These are phyloP conservation scores for Sugiyamaella grinbergsii DNA, from an alignment of 1,139 yeast genomes.

Conservation along the genomic window DNA sequence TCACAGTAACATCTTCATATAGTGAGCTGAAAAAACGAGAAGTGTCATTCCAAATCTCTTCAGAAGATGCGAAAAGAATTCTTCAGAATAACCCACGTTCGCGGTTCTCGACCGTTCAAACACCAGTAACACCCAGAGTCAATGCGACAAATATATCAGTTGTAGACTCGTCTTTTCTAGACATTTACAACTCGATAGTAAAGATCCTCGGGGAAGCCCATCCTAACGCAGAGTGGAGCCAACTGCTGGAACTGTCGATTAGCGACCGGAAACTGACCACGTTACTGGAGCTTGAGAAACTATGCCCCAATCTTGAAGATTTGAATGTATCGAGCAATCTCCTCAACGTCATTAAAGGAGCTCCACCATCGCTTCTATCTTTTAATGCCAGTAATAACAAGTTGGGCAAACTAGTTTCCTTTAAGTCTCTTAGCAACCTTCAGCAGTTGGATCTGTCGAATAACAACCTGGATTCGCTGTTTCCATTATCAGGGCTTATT, in stretches of 20 bases:
- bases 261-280: constrained; percentile 38
- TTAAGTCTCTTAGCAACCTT: constrained; percentile 38
- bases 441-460: constrained; percentile 38
- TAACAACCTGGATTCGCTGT: constrained; percentile 41
- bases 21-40: constrained; percentile 26
- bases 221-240: constrained; percentile 44
- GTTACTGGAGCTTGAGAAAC: constrained; percentile 40
- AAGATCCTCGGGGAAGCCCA: constrained; percentile 41
- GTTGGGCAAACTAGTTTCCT: constrained; percentile 39
- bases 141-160: constrained; percentile 38
- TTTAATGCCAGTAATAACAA: constrained; percentile 39
- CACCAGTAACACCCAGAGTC: constrained; percentile 15
- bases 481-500: constrained; percentile 38
- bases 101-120: background rate
- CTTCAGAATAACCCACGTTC: constrained; percentile 4
- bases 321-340: constrained; percentile 42
- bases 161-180: constrained; percentile 39
- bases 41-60: constrained; percentile 31
- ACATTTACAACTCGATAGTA: constrained; percentile 38
- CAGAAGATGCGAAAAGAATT: constrained; percentile 19
- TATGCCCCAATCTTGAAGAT: constrained; percentile 42
- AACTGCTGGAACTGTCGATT: constrained; percentile 38
- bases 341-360: constrained; percentile 43
- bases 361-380: constrained; percentile 38
- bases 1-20: constrained; percentile 21